A percentile compares a stretch with the other conserved stretches of the same genome.
phyloP scores from a whole-genome alignment of 148 eudicot genomes.

The Nyssa sinensis region DNA sequence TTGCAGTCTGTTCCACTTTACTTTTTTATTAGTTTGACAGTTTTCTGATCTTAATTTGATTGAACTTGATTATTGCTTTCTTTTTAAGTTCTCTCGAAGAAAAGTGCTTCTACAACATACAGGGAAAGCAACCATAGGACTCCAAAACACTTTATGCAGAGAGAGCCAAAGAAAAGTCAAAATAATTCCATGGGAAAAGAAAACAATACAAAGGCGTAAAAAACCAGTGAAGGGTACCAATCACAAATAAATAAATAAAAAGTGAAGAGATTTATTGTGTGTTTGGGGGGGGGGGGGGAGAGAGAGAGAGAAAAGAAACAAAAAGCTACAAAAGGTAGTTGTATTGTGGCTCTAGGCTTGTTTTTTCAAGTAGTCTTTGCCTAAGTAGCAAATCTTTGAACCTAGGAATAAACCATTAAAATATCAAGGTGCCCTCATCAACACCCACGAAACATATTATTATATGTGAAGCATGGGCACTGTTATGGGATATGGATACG shows the following conservation, averaged over 20 bases:
- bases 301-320: no score
- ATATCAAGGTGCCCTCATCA: no score
- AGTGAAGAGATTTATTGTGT: no score
- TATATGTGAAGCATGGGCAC: no score
- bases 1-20: neutral
- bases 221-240: neutral
- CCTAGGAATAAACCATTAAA: neutral
- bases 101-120: neutral
- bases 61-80: neutral
- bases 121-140: neutral
- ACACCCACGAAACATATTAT: no score
- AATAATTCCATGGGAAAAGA: neutral
- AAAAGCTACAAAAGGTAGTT: no score
- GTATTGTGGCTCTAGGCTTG: neutral
- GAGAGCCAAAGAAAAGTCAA: neutral
- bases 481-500: no score
- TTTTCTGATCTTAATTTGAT: neutral
- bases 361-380: neutral
- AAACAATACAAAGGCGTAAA: neutral
- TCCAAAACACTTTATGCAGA: neutral
- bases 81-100: neutral
- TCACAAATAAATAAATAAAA: no score
- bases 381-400: neutral
- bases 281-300: no score
- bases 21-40: neutral